These are phyloP conservation scores for Funneliformis caledonium DNA, from an alignment of 371 early-diverging fungal species.

Conservation along the genomic window DNA sequence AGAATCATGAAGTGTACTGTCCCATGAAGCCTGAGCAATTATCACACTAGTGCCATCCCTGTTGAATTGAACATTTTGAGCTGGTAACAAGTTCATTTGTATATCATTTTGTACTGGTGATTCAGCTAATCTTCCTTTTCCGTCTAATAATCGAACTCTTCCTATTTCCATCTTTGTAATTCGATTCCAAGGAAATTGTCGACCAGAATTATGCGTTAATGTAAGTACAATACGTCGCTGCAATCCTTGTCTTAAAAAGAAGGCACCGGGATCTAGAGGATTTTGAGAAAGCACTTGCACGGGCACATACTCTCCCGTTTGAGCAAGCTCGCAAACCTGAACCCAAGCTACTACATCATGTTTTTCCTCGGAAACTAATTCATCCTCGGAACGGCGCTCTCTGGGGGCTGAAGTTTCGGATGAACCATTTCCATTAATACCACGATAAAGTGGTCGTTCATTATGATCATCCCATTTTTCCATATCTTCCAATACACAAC, in stretches of 20 bases:
- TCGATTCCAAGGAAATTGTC: conserved; percentile 66
- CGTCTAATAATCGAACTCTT: conserved; percentile 66
- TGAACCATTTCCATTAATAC: conserved; percentile 29
- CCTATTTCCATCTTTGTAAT: conserved; percentile 67
- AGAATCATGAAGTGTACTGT: conserved; percentile 80
- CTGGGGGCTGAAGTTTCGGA: conserved; percentile 42
- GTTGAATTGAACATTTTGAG: conserved; percentile 55
- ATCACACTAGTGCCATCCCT: conserved; percentile 69
- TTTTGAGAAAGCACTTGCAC: conserved; percentile 66
- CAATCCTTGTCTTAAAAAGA: conserved; percentile 81
- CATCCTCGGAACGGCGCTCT: conserved; percentile 70
- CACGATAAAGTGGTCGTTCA: conserved; percentile 41
- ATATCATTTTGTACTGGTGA: conserved; percentile 57
- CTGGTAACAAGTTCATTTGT: conserved; percentile 56
- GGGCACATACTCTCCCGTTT: conserved; percentile 74
- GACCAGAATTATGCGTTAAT: conserved; percentile 78
- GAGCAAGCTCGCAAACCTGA: conserved; percentile 69
- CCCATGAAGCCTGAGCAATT: conserved; percentile 75
- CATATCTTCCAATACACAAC: conserved; percentile 57
- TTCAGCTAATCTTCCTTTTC: conserved; percentile 64
- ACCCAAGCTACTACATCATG: conserved; percentile 75
- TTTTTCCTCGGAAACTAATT: conserved; percentile 64
- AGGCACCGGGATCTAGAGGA: conserved; percentile 65
- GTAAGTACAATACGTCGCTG: conserved; percentile 77
- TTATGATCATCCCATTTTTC: conserved; percentile 65